Percentiles rank a stretch among this genome's conserved stretches.
phyloP scores from a whole-genome alignment of 108 stramenopile genomes.

The Parietichytrium sp. region DNA sequence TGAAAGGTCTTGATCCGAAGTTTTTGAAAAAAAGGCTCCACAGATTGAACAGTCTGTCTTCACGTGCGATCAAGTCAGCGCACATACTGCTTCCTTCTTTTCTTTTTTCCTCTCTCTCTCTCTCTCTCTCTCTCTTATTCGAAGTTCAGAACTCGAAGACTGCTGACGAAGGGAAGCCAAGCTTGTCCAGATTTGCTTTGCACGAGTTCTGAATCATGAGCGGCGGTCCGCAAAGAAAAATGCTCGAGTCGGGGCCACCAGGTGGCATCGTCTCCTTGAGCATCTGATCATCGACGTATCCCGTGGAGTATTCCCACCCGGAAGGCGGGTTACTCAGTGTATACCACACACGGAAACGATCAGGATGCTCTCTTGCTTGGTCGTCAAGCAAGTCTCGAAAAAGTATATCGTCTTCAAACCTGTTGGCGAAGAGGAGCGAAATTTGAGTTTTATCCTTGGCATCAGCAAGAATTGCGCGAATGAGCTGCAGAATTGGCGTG shows the following conservation, averaged over 20 bases:
- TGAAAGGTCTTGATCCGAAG: too few species aligned
- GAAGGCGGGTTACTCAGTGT: conserved; percentile 59
- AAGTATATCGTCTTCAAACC: conserved; percentile 86
- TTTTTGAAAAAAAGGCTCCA: too few species aligned
- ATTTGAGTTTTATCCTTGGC: conserved; percentile 76
- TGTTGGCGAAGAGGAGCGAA: conserved; percentile 84
- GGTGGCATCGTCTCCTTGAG: conserved; percentile 72
- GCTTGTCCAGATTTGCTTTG: conserved; percentile 28
- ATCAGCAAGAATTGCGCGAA: conserved; percentile 76
- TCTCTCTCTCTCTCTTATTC: too few species aligned
- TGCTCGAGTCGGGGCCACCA: conserved; percentile 66
- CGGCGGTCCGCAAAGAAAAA: conserved; percentile 95
- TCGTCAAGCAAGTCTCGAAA: conserved; percentile 82
- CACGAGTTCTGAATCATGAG: conserved; percentile 85
- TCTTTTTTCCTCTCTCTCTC: too few species aligned
- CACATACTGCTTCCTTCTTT: too few species aligned
- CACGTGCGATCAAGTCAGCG: too few species aligned
- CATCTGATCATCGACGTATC: conserved; percentile 80
- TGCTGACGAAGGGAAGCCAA: not conserved
- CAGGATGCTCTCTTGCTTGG: conserved; percentile 73
- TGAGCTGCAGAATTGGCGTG: conserved; percentile 93
- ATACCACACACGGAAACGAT: conserved; percentile 87
- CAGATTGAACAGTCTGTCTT: too few species aligned
- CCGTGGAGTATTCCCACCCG: conserved; percentile 63
- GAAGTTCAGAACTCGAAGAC: not conserved